Conservation (phyloP, 768 basidiomycete species). For the Calocera viscosa region DNA sequence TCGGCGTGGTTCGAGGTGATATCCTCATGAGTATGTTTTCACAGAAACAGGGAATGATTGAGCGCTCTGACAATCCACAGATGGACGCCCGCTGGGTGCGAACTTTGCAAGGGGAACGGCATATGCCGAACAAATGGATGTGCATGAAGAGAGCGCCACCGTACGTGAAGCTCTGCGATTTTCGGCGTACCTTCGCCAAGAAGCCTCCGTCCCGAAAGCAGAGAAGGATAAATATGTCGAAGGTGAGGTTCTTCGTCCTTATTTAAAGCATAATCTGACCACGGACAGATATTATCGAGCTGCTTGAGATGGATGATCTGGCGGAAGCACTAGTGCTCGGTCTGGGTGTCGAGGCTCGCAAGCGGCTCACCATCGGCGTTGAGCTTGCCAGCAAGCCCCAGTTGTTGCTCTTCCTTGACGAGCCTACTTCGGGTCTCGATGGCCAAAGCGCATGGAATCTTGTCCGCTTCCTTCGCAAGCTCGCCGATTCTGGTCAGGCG, state of each 20-base stretch:
- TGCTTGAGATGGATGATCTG: constrained; percentile 71
- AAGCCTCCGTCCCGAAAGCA: constrained; percentile 43
- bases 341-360: constrained; percentile 51
- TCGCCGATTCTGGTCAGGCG: constrained; percentile 31
- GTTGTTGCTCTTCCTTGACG: constrained; percentile 41
- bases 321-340: constrained; percentile 71
- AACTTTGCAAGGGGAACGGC: constrained; percentile 36
- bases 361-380: constrained; percentile 76
- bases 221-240: constrained; percentile 66
- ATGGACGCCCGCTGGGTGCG: constrained; percentile 14
- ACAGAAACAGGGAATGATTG: constrained; percentile 38
- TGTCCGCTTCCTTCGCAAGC: constrained; percentile 30
- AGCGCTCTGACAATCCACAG: constrained; percentile 37
- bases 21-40: constrained; percentile 51
- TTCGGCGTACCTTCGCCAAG: constrained; percentile 70
- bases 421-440: constrained; percentile 32
- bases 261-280: not conserved
- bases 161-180: constrained; percentile 71
- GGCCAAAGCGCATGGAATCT: constrained; percentile 34
- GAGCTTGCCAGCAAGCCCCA: constrained; percentile 79
- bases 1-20: constrained; percentile 64
- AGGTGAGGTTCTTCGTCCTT: not conserved
- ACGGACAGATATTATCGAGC: constrained; percentile 56
- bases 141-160: constrained; percentile 61
- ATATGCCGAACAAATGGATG: constrained; percentile 79